Conservation (phyloP, 495 filamentous ascomycete species). For the Xylaria acuta region DNA sequence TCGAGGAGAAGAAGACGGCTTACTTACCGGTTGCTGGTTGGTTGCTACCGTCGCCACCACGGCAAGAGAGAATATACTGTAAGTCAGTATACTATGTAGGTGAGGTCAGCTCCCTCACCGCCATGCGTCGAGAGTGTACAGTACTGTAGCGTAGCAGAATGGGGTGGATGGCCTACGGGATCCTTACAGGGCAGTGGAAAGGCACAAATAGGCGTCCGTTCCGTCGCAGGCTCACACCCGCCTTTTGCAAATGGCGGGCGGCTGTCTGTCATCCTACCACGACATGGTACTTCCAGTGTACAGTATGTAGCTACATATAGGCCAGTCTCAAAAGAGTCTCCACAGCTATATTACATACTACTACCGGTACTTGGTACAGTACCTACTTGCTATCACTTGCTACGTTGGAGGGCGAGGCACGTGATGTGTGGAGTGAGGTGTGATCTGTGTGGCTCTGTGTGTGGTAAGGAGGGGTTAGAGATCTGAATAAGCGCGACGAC, state of each 20-base stretch:
- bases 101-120: slow-evolving; percentile 27
- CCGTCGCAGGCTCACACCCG: slow-evolving; percentile 17
- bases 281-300: background rate
- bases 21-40: slow-evolving; percentile 10
- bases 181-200: slow-evolving; percentile 11
- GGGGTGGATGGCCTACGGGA: background rate
- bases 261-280: slow-evolving; percentile 17
- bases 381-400: no score
- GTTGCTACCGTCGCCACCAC: slow-evolving; percentile 10
- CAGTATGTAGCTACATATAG: no score
- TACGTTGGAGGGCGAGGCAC: slow-evolving; percentile 8
- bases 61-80: background rate
- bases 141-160: slow-evolving; percentile 3
- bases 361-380: no score
- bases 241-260: slow-evolving; percentile 5
- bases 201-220: slow-evolving; percentile 23
- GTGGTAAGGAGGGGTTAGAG: slow-evolving; percentile 1
- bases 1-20: slow-evolving; percentile 12
- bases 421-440: slow-evolving; percentile 17
- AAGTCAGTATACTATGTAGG: no score
- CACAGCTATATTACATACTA: slow-evolving; percentile 3
- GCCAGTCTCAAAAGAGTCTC: slow-evolving; percentile 2
- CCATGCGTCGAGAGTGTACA: slow-evolving; percentile 21
- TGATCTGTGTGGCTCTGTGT: background rate
- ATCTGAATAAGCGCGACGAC: slow-evolving; percentile 15